These are phyloP conservation scores for Epichloe bromicola DNA, from an alignment of 2,329 filamentous ascomycete species.

Conservation along the genomic window DNA sequence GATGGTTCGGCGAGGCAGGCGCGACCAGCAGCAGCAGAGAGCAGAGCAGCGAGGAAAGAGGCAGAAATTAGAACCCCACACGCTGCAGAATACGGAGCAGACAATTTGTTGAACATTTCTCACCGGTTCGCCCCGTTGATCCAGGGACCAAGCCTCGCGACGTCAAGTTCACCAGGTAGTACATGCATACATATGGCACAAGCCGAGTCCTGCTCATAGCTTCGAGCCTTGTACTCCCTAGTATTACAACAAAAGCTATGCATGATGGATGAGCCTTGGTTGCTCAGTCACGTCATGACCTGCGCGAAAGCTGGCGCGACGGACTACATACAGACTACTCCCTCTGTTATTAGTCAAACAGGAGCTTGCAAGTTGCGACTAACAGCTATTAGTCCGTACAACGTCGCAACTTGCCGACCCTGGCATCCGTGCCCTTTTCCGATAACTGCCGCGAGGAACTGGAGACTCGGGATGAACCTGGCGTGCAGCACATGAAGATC, in stretches of 20 bases:
- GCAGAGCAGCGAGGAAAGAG: not conserved
- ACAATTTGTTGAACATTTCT: not conserved
- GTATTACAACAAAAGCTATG: not conserved
- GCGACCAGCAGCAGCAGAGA: not conserved
- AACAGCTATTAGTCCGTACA: not conserved
- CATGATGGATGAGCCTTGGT: not conserved
- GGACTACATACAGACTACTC: not conserved
- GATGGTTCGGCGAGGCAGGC: conserved; percentile 1
- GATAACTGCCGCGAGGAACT: too few relatives aligned
- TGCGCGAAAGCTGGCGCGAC: not conserved
- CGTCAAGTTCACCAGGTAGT: not conserved
- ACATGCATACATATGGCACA: not conserved
- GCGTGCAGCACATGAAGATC: not conserved
- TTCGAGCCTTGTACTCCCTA: not conserved
- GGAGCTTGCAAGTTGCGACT: too few relatives aligned
- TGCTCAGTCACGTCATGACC: not conserved
- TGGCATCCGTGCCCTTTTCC: too few relatives aligned
- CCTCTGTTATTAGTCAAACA: not conserved
- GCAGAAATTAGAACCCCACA: not conserved
- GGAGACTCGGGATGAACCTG: too few relatives aligned
- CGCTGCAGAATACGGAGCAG: not conserved
- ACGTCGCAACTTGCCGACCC: not conserved
- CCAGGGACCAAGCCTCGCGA: not conserved
- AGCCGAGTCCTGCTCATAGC: not conserved
- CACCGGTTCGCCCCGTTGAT: not conserved